phyloP scores from a whole-genome alignment of 768 basidiomycete species.

The Pleurotus giganteus region DNA sequence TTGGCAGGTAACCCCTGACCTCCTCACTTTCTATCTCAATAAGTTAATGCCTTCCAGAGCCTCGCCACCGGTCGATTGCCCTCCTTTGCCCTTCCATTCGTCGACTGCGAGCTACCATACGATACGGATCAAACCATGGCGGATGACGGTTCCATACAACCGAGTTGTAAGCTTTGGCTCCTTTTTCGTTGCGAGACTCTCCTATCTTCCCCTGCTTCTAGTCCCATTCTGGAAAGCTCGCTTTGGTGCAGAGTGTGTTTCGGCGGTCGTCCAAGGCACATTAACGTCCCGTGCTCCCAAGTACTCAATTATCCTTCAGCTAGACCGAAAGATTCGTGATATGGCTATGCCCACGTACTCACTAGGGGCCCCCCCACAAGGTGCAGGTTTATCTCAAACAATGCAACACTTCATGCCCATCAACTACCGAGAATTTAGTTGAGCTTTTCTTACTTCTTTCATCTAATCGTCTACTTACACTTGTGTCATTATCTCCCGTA shows the following conservation, averaged over 20 bases:
- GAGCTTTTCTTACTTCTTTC: background rate
- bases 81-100: constrained; percentile 66
- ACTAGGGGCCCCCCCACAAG: constrained; percentile 44
- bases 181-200: background rate
- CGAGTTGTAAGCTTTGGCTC: constrained; percentile 49
- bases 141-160: constrained; percentile 54
- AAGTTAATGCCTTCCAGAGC: constrained; percentile 36
- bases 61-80: constrained; percentile 69
- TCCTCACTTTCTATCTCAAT: background rate
- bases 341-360: constrained; percentile 68
- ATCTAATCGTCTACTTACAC: background rate
- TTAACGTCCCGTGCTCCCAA: constrained; percentile 63
- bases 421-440: constrained; percentile 71
- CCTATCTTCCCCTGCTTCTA: constrained; percentile 20
- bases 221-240: constrained; percentile 71
- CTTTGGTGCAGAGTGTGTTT: constrained; percentile 64
- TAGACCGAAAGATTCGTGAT: constrained; percentile 67
- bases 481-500: background rate
- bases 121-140: constrained; percentile 59
- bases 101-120: constrained; percentile 68
- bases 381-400: constrained; percentile 52
- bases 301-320: constrained; percentile 59
- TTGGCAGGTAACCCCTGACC: constrained; percentile 54
- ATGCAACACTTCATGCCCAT: constrained; percentile 77
- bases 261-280: constrained; percentile 67